phyloP scores from a whole-genome alignment of 2,329 filamentous ascomycete genomes.

The Gliomastix tumulicola region DNA sequence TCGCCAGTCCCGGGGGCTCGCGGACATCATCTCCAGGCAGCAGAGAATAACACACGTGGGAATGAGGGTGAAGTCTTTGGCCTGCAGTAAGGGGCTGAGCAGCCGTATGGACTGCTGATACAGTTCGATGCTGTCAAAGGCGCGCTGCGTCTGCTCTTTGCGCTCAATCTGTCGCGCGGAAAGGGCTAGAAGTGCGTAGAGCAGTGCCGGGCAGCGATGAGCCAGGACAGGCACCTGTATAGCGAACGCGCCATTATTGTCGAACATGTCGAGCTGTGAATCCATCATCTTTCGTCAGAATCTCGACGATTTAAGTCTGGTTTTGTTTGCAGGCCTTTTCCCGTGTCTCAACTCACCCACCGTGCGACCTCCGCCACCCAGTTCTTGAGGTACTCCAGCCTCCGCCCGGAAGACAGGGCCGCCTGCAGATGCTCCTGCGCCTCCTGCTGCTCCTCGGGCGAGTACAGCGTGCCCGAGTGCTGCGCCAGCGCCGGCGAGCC shows the following conservation, averaged over 20 bases:
- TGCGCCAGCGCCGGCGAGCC: slow-evolving; percentile 20
- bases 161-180: slow-evolving; percentile 47
- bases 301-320: too few species aligned
- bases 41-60: slow-evolving; percentile 31
- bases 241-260: slow-evolving; percentile 43
- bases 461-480: slow-evolving; percentile 2
- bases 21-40: slow-evolving; percentile 35
- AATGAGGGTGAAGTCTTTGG: slow-evolving; percentile 21
- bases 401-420: slow-evolving; percentile 20
- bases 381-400: slow-evolving; percentile 35
- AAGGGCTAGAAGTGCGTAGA: slow-evolving; percentile 45
- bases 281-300: slow-evolving; percentile 4
- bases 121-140: slow-evolving; percentile 44
- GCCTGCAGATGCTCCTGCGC: slow-evolving; percentile 13
- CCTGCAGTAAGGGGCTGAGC: slow-evolving; percentile 24
- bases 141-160: slow-evolving; percentile 32
- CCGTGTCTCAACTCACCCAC: slow-evolving; percentile 37
- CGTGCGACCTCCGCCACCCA: slow-evolving; percentile 47
- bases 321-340: too few species aligned
- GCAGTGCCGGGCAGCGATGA: slow-evolving; percentile 33
- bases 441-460: slow-evolving; percentile 10
- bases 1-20: slow-evolving; percentile 39
- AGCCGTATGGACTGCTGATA: slow-evolving; percentile 47
- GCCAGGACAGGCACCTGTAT: slow-evolving; percentile 43
- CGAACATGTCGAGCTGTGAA: slow-evolving; percentile 48